Conservation (phyloP, 176 grass and related monocot genomes). For the Coix lacrymajobi region DNA sequence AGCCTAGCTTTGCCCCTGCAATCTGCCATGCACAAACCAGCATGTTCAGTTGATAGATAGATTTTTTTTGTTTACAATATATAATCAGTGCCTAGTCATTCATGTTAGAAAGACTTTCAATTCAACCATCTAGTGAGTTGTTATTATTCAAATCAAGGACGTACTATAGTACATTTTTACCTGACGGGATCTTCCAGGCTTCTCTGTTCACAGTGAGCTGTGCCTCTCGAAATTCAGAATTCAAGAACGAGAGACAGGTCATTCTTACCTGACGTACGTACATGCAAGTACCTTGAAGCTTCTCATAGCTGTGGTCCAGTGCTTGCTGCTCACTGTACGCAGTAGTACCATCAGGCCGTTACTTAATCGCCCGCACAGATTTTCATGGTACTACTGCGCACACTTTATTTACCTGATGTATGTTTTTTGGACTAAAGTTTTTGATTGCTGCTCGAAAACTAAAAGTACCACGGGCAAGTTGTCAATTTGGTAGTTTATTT, state of each 20-base stretch:
- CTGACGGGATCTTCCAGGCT: background rate
- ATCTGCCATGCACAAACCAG: background rate
- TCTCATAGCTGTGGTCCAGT: conserved; percentile 1
- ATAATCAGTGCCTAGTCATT: background rate
- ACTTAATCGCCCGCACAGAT: background rate
- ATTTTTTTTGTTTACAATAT: background rate
- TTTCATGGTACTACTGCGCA: too few relatives aligned
- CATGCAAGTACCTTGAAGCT: conserved; percentile 41
- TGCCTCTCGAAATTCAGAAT: conserved; percentile 15
- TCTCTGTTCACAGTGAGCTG: conserved; percentile 23
- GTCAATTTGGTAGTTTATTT: background rate
- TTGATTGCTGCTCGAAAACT: background rate
- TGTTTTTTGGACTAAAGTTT: background rate
- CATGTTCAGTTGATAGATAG: background rate
- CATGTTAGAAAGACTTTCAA: background rate
- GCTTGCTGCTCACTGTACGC: conserved; percentile 7
- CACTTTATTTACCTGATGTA: too few relatives aligned
- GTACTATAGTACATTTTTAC: background rate
- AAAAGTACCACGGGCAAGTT: background rate
- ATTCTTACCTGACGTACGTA: background rate
- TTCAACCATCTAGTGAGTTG: background rate
- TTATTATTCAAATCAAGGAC: conserved; percentile 17
- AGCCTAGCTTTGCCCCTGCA: too few relatives aligned
- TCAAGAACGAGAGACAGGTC: conserved; percentile 16
- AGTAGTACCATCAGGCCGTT: background rate